phyloP scores from a whole-genome alignment of 306 rosid species.

The Benincasa hispida region DNA sequence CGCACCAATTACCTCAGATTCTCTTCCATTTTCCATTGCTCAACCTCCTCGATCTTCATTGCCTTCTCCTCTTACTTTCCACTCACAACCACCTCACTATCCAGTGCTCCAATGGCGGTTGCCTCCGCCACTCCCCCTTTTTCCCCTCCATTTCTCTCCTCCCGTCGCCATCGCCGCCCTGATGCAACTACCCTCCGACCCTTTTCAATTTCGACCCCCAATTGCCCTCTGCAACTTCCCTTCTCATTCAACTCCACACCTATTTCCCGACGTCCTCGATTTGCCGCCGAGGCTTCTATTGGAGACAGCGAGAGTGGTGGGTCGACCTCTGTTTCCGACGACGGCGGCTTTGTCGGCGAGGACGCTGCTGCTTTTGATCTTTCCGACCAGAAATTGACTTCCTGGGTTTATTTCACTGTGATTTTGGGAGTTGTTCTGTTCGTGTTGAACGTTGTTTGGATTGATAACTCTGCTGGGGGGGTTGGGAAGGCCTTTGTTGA shows the following conservation, averaged over 20 bases:
- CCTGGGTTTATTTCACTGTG: slow-evolving; percentile 52
- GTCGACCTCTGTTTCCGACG: slow-evolving; percentile 5
- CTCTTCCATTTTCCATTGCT: neutral
- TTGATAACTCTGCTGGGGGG: slow-evolving; percentile 70
- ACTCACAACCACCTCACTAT: neutral
- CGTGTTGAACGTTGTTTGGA: slow-evolving; percentile 54
- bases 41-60: neutral
- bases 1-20: slow-evolving; percentile 17
- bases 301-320: slow-evolving; percentile 13
- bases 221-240: neutral
- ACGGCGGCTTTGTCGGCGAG: slow-evolving; percentile 33
- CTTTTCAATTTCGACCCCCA: neutral
- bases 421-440: slow-evolving; percentile 59
- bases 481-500: slow-evolving; percentile 51
- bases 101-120: neutral
- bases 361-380: slow-evolving; percentile 62
- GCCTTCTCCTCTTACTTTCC: neutral
- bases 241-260: neutral
- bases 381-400: slow-evolving; percentile 50
- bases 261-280: neutral
- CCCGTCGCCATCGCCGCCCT: neutral
- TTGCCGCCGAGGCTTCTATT: slow-evolving; percentile 23
- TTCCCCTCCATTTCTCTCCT: neutral
- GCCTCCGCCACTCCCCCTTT: neutral
- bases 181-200: neutral